These are phyloP conservation scores for Toxicodendron radicans DNA, from an alignment of 345 rosid genomes.

Conservation along the genomic window DNA sequence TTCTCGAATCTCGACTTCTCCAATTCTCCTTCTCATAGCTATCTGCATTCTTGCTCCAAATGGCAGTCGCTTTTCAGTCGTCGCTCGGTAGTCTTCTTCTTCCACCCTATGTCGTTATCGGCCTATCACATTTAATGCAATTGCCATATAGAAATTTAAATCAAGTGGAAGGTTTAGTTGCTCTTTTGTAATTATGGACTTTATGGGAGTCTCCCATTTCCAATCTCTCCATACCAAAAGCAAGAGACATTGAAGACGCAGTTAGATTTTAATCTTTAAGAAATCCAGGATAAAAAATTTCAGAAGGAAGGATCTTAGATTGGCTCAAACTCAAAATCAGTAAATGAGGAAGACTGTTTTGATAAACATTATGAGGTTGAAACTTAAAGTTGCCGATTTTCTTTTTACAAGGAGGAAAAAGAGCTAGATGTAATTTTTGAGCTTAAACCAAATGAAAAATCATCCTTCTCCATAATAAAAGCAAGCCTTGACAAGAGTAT, in stretches of 20 bases:
- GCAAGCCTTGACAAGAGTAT: conserved; percentile 23
- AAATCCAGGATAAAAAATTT: conserved; percentile 28
- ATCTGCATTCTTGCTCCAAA: no score
- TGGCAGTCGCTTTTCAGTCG: no score
- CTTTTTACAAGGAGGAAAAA: conserved; percentile 6
- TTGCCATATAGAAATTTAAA: conserved; percentile 13
- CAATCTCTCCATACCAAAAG: conserved; percentile 18
- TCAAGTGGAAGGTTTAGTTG: conserved; percentile 14
- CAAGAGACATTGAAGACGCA: not conserved
- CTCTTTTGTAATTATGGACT: conserved; percentile 24
- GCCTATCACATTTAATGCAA: no score
- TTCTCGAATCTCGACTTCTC: no score
- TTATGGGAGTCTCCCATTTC: conserved; percentile 25
- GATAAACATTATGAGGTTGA: conserved; percentile 39
- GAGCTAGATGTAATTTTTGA: conserved; percentile 12
- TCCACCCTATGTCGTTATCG: no score
- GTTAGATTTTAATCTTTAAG: conserved; percentile 16
- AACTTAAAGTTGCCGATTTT: conserved; percentile 14
- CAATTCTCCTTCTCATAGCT: no score
- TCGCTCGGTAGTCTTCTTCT: no score
- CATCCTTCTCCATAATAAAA: conserved; percentile 38
- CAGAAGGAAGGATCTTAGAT: conserved; percentile 56
- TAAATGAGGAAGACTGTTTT: conserved; percentile 38
- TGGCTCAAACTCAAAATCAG: conserved; percentile 53
- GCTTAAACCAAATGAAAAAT: conserved; percentile 36